Percentiles rank a stretch among this genome's conserved stretches.
These are phyloP conservation scores for Mycena sp. DNA, from an alignment of 1,284 basidiomycete species.

Conservation along the genomic window DNA sequence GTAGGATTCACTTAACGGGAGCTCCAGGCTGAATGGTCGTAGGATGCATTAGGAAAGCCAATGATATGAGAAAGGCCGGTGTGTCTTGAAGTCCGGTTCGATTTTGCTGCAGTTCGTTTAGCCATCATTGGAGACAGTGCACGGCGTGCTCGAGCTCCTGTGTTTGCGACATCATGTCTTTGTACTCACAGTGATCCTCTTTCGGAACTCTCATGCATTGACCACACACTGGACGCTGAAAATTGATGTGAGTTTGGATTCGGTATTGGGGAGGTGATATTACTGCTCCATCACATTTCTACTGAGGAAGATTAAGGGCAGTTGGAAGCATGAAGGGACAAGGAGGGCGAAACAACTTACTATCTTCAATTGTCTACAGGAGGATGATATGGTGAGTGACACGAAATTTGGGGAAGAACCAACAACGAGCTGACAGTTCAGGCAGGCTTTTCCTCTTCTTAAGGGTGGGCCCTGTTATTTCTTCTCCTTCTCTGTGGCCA, in stretches of 20 bases:
- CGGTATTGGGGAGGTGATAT: background rate
- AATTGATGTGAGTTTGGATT: constrained; percentile 51
- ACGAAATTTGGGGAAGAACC: background rate
- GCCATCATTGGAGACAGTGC: constrained; percentile 28
- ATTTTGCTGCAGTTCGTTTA: constrained; percentile 30
- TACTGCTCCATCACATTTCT: constrained; percentile 36
- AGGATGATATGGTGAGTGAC: background rate
- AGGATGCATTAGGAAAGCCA: background rate
- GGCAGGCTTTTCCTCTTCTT: constrained; percentile 27
- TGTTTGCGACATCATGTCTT: constrained; percentile 40
- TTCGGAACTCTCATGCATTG: constrained; percentile 30
- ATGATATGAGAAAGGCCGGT: background rate
- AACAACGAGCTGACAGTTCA: constrained; percentile 26
- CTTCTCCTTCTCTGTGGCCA: too few relatives aligned
- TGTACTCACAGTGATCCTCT: constrained; percentile 36
- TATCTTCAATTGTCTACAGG: constrained; percentile 28
- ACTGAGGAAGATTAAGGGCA: too few relatives aligned
- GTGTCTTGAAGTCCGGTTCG: too few relatives aligned
- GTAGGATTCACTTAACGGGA: too few relatives aligned
- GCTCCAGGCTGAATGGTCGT: too few relatives aligned
- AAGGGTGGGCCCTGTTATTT: too few relatives aligned
- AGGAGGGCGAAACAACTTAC: background rate
- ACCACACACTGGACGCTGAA: constrained; percentile 32
- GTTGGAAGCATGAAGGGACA: too few relatives aligned
- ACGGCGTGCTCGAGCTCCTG: constrained; percentile 31